Evolutionary conservation across 441 rosid species (phyloP), one percentile per base, ranked within the genome.

Genomic region (Gossypium schwendimanii): DNA sequence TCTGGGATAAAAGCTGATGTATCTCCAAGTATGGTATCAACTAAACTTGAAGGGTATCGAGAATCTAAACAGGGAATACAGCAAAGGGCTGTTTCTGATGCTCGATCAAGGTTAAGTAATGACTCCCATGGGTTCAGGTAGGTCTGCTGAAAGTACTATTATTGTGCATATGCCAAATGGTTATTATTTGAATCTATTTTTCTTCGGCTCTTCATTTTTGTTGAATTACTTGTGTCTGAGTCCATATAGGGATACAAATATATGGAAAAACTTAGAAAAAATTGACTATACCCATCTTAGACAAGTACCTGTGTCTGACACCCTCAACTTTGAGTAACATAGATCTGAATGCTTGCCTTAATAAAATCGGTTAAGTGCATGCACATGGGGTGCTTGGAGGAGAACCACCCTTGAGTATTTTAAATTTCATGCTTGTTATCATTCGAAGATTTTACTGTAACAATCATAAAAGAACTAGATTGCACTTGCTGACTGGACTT

Each of bases 91-190:
- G 81, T 75, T 78, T 77, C 79, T 76, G 96, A 92, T 81, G 80
- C 84, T 66, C 87, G 94, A 31, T 83, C 88, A 41, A 92, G 91
- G 80, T 82, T 87, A 82, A 90, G 80, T 80, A 87, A 82, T 76
- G 98, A 93, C 76, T 84, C 89, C n/a, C 91, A 79, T 77, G 94
- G 87, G 31, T 81, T 83, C 86, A 93, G 99, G 99, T 92, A 82
- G 82, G 66, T 28, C 63, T 53, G 26, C 69, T 73, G 26, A 69
- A 20, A 50, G 41, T 69, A 70, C 63, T 64, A 33, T 23, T 62
- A 1, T 73, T 53, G 14, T 58, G 54, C 64, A 70, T 39, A 65
- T 76, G 20, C 39, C 17, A 49, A 49, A 26, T 50, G 33, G n/a
- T 76, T 50, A 18, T 70, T 50, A 14, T 54, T 66, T 36, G 41